phyloP scores from a whole-genome alignment of 345 rosid species.

The Populus simonii region DNA sequence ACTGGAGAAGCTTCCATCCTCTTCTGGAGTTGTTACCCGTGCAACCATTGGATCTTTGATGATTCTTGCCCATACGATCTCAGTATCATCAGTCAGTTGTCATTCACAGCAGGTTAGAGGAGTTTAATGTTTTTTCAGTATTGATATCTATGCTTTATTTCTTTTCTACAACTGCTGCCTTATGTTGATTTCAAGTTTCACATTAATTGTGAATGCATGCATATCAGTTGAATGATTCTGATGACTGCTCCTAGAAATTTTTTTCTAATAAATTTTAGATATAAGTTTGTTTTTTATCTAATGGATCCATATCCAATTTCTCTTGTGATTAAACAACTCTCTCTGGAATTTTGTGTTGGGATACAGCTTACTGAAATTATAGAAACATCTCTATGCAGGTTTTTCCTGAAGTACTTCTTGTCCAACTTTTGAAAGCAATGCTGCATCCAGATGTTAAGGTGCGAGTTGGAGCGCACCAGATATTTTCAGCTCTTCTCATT shows the following conservation, averaged over 20 bases:
- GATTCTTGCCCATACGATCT: slow-evolving; percentile 76
- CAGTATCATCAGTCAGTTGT: slow-evolving; percentile 54
- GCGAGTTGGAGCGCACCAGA: slow-evolving; percentile 83
- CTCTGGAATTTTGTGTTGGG: background rate
- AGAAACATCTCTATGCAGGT: slow-evolving; percentile 36
- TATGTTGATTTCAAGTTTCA: background rate
- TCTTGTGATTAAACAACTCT: background rate
- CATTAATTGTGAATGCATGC: background rate
- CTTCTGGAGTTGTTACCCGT: slow-evolving; percentile 60
- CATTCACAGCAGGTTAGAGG: slow-evolving; percentile 58
- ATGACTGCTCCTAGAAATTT: background rate
- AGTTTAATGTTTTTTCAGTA: background rate
- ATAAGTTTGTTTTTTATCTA: background rate
- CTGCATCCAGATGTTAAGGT: slow-evolving; percentile 80
- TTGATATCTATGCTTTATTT: background rate
- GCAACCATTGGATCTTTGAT: slow-evolving; percentile 76
- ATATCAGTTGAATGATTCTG: background rate
- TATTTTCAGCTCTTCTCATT: slow-evolving; percentile 76
- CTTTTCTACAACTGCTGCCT: background rate
- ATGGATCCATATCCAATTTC: background rate
- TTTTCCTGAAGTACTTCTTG: slow-evolving; percentile 80
- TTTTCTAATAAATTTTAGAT: background rate
- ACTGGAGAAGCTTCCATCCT: slow-evolving; percentile 76
- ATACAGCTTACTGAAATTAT: slow-evolving; percentile 10
- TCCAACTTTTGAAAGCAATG: slow-evolving; percentile 78